A percentile compares a stretch with the other conserved stretches of the same genome.
Evolutionary conservation across 495 filamentous ascomycete genomes (phyloP).

Genomic region (Penicillium waksmanii): DNA sequence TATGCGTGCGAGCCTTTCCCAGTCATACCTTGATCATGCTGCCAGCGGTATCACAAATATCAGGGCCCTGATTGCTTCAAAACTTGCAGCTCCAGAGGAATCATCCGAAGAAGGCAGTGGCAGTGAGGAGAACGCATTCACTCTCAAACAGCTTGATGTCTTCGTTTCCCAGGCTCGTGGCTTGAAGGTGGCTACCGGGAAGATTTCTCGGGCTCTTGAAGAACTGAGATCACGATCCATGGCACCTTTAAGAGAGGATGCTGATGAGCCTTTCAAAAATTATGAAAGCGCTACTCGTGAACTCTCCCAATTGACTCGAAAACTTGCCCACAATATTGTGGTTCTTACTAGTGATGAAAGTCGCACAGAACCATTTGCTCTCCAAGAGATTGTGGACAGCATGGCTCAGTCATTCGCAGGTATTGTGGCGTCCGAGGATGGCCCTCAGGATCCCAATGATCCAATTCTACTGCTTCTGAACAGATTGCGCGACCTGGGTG

Average conservation of each 20-base stretch:
- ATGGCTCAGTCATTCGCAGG: slow-evolving; percentile 59
- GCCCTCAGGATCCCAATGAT: slow-evolving; percentile 52
- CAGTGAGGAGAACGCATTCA: slow-evolving; percentile 65
- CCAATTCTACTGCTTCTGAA: slow-evolving; percentile 70
- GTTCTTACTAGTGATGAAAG: slow-evolving; percentile 72
- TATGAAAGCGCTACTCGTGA: slow-evolving; percentile 66
- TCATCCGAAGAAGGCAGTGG: slow-evolving; percentile 35
- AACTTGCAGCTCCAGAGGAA: slow-evolving; percentile 46
- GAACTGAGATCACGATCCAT: slow-evolving; percentile 79
- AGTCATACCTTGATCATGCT: slow-evolving; percentile 79
- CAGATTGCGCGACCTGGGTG: slow-evolving; percentile 66
- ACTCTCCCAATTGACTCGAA: slow-evolving; percentile 68
- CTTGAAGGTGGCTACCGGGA: slow-evolving; percentile 81
- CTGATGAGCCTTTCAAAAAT: slow-evolving; percentile 53
- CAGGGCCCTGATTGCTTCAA: slow-evolving; percentile 66
- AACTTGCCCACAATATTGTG: slow-evolving; percentile 68
- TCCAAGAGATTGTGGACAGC: slow-evolving; percentile 63
- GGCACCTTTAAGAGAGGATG: slow-evolving; percentile 63
- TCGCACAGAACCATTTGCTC: slow-evolving; percentile 66
- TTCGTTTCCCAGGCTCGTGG: slow-evolving; percentile 77
- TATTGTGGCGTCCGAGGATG: slow-evolving; percentile 33
- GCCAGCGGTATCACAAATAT: slow-evolving; percentile 67
- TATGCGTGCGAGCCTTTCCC: slow-evolving; percentile 74
- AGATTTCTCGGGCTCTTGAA: slow-evolving; percentile 75
- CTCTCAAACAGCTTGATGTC: slow-evolving; percentile 70